Percentiles rank a stretch among this genome's conserved stretches.
Evolutionary conservation across 495 filamentous ascomycete genomes (phyloP).

Genomic region (Recurvomyces mirabilis): DNA sequence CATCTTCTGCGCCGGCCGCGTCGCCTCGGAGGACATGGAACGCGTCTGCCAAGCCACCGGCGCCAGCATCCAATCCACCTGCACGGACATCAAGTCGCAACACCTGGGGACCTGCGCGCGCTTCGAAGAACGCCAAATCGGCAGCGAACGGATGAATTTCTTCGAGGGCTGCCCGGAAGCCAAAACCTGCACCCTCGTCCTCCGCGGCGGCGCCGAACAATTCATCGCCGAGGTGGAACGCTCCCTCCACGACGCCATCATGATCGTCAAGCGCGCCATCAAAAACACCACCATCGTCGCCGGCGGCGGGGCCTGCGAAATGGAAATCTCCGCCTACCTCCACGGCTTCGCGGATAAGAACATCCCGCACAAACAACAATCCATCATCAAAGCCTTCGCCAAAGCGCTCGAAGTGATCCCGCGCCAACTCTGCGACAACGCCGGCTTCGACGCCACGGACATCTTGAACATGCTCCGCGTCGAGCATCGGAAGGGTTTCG

Average conservation of each 20-base stretch:
- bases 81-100: constrained; percentile 81
- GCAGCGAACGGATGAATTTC: constrained; percentile 94
- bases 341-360: constrained; percentile 85
- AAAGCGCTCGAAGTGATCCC: constrained; percentile 96
- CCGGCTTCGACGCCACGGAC: constrained; percentile 95
- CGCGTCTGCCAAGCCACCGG: constrained; percentile 91
- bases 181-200: constrained; percentile 91
- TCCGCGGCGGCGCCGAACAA: constrained; percentile 93
- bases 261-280: constrained; percentile 97
- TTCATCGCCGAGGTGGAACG: constrained; percentile 98
- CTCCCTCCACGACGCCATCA: constrained; percentile 94
- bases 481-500: constrained; percentile 80
- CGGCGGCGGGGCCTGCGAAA: constrained; percentile 88
- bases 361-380: constrained; percentile 88
- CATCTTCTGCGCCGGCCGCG: constrained; percentile 95
- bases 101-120: constrained; percentile 83
- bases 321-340: constrained; percentile 90
- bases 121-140: constrained; percentile 95
- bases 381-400: constrained; percentile 93
- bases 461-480: constrained; percentile 90
- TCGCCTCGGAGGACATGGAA: constrained; percentile 87
- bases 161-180: constrained; percentile 91
- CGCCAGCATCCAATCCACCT: constrained; percentile 85
- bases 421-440: constrained; percentile 93
- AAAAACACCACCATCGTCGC: constrained; percentile 89